Evolutionary conservation across 2,329 filamentous ascomycete genomes (phyloP), one percentile per base, ranked within the genome.

Genomic region (Ceratocystis harringtonii): DNA sequence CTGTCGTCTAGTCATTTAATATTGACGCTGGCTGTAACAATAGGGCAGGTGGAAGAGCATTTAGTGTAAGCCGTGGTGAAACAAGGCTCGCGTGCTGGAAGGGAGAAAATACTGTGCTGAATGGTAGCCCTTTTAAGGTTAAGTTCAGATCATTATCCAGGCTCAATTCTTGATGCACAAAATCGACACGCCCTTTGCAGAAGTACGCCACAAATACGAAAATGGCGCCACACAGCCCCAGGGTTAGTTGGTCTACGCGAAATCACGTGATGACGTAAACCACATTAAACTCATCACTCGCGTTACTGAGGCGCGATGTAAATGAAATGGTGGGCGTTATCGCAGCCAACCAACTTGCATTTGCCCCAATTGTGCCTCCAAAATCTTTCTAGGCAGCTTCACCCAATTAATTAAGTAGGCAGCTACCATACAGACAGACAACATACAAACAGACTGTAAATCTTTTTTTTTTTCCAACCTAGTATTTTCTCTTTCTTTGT

Each of bases 181-280:
- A 41, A 50, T 25, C 6, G 8, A 15, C 45, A 48, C 8, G 4
- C 36, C 32, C 32, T 41, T 41, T 19, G n/a, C 4, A 7, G n/a
- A 52, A 22, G 45, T 15, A 52, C n/a, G 17, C 22, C 17, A 19
- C 48, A 57, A 57, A 7, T 10, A 8, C 22, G 2, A 10, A 48
- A 7, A 15, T 45, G 28, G 43, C 43, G 41, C 5, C 44, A 19
- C 15, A 44, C 19, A 25, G 1, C 1, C 48, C 15, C 5, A 44
- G 52, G 28, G 22, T 22, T 25, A 22, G 15, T 5, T 28, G 36
- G 12, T 19, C 25, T 17, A 62, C 64, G 43, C 64, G 57, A 30
- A 32, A 10, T 55, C 64, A 65, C 64, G 64, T 65, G 64, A 12
- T 28, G 25, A n/a, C 64, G 64, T 17, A 61, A 22, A 32, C 28